These are phyloP conservation scores for Kokia cookei DNA, from an alignment of 441 rosid genomes.

Conservation along the genomic window DNA sequence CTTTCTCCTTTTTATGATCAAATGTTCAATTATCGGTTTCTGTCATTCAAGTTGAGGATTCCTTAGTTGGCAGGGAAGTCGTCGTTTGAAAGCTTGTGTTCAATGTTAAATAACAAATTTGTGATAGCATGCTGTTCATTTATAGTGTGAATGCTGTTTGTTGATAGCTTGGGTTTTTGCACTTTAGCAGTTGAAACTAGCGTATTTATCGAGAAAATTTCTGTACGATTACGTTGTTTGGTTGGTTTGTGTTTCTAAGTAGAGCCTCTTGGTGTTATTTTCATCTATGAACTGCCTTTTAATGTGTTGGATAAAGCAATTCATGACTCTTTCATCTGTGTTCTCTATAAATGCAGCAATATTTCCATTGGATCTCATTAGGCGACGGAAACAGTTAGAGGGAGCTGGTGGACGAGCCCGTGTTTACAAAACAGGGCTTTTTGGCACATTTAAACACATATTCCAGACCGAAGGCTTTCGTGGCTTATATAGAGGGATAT, in stretches of 20 bases:
- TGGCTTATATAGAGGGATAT: conserved; percentile 82
- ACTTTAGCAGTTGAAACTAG: neutral
- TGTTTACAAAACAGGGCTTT: conserved; percentile 68
- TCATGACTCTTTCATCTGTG: neutral
- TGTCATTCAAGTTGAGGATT: neutral
- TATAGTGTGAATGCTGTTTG: neutral
- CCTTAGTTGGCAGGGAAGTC: neutral
- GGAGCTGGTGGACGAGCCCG: conserved; percentile 84
- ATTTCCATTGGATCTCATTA: conserved; percentile 88
- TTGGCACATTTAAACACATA: conserved; percentile 71
- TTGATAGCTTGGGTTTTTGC: neutral
- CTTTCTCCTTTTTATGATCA: neutral
- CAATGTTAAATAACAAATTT: neutral
- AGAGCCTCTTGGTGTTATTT: neutral
- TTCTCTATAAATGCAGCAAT: conserved; percentile 49
- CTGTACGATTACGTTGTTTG: neutral
- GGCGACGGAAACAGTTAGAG: conserved; percentile 88
- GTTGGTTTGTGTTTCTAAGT: neutral
- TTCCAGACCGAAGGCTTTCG: conserved; percentile 61
- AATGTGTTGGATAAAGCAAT: neutral
- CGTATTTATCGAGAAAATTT: neutral
- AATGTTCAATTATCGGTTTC: neutral
- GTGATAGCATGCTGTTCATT: neutral
- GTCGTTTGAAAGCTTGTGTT: neutral
- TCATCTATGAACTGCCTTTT: neutral